Percentiles rank a stretch among this genome's conserved stretches.
Conservation (phyloP, 2,329 filamentous ascomycete genomes). For the Cryphonectria nitschkei region DNA sequence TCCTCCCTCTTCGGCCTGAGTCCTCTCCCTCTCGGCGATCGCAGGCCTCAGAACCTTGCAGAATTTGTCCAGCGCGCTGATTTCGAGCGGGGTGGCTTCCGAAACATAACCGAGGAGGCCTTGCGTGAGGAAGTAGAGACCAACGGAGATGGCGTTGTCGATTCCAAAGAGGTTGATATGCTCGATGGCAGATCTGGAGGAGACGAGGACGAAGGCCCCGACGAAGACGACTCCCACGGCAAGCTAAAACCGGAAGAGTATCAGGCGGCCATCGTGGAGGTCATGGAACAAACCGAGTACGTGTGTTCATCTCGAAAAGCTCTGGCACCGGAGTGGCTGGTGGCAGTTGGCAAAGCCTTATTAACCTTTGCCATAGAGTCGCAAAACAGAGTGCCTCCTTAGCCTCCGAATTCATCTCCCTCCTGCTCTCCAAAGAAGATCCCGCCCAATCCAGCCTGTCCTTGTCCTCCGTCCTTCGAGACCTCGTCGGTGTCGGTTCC, state of each 20-base stretch:
- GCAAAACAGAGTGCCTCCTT: conserved; percentile 66
- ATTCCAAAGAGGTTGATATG: conserved; percentile 50
- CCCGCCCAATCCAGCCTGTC: conserved; percentile 71
- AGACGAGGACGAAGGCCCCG: conserved; percentile 34
- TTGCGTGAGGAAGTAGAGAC: conserved; percentile 65
- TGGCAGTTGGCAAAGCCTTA: neutral
- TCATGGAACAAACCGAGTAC: conserved; percentile 62
- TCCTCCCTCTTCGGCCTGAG: conserved; percentile 59
- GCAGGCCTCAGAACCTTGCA: conserved; percentile 64
- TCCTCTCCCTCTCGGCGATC: conserved; percentile 63
- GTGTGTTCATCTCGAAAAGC: conserved; percentile 29
- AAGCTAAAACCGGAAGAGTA: conserved; percentile 49
- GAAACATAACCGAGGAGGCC: conserved; percentile 74
- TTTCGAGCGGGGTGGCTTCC: conserved; percentile 78
- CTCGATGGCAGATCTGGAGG: conserved; percentile 50
- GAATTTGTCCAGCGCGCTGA: conserved; percentile 81
- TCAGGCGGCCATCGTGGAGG: conserved; percentile 57
- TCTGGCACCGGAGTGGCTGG: too few relatives aligned
- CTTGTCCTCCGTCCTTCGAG: conserved; percentile 71
- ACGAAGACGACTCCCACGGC: conserved; percentile 45
- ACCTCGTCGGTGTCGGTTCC: conserved; percentile 73
- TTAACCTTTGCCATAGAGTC: conserved; percentile 40
- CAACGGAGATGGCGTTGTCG: conserved; percentile 40
- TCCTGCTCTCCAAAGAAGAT: conserved; percentile 81
- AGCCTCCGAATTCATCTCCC: conserved; percentile 80